Conservation (phyloP, 2,329 filamentous ascomycete genomes). For the Xylariaceae sp. region DNA sequence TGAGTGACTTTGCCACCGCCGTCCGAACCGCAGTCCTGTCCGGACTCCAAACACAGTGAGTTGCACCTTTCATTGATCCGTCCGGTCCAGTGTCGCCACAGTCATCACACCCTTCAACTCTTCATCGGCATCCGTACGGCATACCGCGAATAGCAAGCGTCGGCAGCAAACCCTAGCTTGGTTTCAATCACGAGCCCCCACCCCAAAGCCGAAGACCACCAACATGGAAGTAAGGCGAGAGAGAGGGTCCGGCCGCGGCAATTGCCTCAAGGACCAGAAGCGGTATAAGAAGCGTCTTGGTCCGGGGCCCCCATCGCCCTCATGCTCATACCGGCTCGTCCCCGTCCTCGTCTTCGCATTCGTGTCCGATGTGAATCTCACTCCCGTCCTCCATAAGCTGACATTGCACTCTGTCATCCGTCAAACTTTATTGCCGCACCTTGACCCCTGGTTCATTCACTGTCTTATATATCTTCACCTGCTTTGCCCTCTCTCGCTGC, state of each 20-base stretch:
- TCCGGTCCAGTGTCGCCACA: background rate
- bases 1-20: slow-evolving; percentile 10
- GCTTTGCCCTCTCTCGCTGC: background rate
- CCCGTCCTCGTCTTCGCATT: background rate
- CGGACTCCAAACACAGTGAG: slow-evolving; percentile 14
- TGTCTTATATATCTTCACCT: background rate
- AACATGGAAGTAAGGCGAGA: slow-evolving; percentile 15
- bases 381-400: slow-evolving; percentile 4
- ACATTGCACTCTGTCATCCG: background rate
- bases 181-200: background rate
- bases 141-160: background rate
- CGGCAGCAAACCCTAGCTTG: too few relatives aligned
- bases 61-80: slow-evolving; percentile 4
- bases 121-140: background rate
- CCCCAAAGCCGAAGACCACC: slow-evolving; percentile 2
- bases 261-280: slow-evolving; percentile 11
- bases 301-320: background rate
- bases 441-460: background rate
- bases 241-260: slow-evolving; percentile 15
- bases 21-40: background rate
- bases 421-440: background rate
- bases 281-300: slow-evolving; percentile 7
- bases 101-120: background rate
- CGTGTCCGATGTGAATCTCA: background rate
- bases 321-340: background rate